Percentiles rank a stretch among this genome's conserved stretches.
Conservation (phyloP, 2,329 filamentous ascomycete species). For the Pseudocercospora musae region DNA sequence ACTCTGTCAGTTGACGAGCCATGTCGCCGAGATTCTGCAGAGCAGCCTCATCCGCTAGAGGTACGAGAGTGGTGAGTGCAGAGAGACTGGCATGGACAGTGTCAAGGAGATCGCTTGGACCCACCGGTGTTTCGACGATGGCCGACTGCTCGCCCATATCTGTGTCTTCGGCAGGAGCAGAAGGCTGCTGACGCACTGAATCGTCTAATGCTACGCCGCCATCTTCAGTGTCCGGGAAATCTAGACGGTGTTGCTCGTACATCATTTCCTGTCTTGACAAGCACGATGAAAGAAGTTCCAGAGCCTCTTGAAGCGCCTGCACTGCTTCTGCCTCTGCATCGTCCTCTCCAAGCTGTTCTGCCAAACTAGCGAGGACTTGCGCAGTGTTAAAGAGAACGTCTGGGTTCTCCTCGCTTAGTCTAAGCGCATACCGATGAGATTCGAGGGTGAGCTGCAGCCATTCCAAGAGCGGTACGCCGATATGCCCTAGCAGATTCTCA, state of each 20-base stretch:
- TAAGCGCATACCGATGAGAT: constrained; percentile 62
- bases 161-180: constrained; percentile 23
- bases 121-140: constrained; percentile 64
- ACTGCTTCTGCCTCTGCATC: constrained; percentile 49
- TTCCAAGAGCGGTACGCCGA: constrained; percentile 54
- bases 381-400: constrained; percentile 70
- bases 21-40: constrained; percentile 54
- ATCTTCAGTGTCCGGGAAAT: constrained; percentile 33
- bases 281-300: constrained; percentile 57
- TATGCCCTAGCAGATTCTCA: constrained; percentile 56
- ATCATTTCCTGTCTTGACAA: constrained; percentile 45
- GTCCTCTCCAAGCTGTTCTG: constrained; percentile 57
- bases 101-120: constrained; percentile 62
- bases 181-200: constrained; percentile 14
- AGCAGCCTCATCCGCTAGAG: constrained; percentile 50
- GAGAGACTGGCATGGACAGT: constrained; percentile 62
- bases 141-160: constrained; percentile 58
- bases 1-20: constrained; percentile 54
- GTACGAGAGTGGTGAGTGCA: constrained; percentile 45
- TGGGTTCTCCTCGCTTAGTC: constrained; percentile 59
- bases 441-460: constrained; percentile 59
- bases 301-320: constrained; percentile 57
- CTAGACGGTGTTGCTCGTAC: constrained; percentile 41
- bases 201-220: constrained; percentile 28
- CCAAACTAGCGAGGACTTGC: constrained; percentile 65